These are phyloP conservation scores for Scortechinia acanthostroma DNA, from an alignment of 2,329 filamentous ascomycete genomes.

Conservation along the genomic window DNA sequence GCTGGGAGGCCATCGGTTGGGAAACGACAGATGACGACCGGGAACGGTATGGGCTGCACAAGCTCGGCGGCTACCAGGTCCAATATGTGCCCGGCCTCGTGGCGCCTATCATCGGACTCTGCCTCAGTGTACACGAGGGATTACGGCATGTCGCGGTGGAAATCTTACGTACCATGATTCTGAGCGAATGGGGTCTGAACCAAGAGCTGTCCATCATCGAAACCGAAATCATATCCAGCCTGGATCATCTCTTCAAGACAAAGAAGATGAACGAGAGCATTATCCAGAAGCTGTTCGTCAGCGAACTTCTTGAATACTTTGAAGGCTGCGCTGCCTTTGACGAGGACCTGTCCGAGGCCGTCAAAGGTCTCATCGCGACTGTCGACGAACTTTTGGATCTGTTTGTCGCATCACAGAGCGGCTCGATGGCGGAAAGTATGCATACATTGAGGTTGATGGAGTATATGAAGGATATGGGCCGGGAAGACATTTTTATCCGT, in stretches of 20 bases:
- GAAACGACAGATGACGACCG: constrained; percentile 78
- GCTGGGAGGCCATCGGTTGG: constrained; percentile 96
- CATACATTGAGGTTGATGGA: constrained; percentile 89
- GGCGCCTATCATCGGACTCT: constrained; percentile 84
- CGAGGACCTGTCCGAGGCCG: constrained; percentile 68
- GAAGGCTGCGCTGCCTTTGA: constrained; percentile 33
- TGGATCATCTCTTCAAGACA: constrained; percentile 82
- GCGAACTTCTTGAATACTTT: constrained; percentile 77
- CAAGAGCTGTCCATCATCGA: constrained; percentile 87
- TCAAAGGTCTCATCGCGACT: constrained; percentile 74
- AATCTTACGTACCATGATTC: constrained; percentile 93
- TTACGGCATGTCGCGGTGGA: constrained; percentile 84
- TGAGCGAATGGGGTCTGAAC: constrained; percentile 94
- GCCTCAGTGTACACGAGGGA: constrained; percentile 89
- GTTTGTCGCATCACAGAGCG: constrained; percentile 79
- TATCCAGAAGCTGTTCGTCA: constrained; percentile 84
- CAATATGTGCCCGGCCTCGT: constrained; percentile 94
- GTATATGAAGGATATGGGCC: constrained; percentile 91
- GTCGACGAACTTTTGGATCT: constrained; percentile 88
- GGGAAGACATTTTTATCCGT: constrained; percentile 91
- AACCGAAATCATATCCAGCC: constrained; percentile 89
- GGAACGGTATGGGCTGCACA: constrained; percentile 68
- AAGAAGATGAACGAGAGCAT: constrained; percentile 83
- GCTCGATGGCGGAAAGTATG: constrained; percentile 69
- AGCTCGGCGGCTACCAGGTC: constrained; percentile 93